Percentiles rank a stretch among this genome's conserved stretches.
phyloP scores from a whole-genome alignment of 176 grass and related monocot genomes.

The Rhynchospora pubera region DNA sequence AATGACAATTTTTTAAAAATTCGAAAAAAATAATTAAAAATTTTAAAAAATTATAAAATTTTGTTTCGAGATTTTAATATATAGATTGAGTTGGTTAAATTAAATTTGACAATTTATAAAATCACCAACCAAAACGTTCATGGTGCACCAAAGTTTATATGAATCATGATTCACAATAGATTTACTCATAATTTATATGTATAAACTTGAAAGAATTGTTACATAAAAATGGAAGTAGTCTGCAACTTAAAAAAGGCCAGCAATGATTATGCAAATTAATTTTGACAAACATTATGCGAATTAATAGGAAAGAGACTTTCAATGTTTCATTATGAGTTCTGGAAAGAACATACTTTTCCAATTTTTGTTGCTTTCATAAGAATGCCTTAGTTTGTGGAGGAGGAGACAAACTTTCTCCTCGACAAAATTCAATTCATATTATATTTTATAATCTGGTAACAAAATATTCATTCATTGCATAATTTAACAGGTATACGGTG shows the following conservation, averaged over 20 bases:
- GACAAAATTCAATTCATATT: not conserved
- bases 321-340: not conserved
- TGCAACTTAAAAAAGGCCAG: not conserved
- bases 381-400: not conserved
- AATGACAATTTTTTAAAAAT: too few relatives aligned
- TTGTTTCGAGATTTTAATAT: too few relatives aligned
- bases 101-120: too few relatives aligned
- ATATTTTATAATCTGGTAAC: not conserved
- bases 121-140: too few relatives aligned
- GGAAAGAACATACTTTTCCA: not conserved
- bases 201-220: not conserved
- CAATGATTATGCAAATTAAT: not conserved
- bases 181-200: too few relatives aligned
- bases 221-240: not conserved
- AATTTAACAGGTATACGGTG: not conserved
- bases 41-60: too few relatives aligned
- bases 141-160: too few relatives aligned
- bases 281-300: too few relatives aligned
- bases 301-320: not conserved
- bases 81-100: too few relatives aligned
- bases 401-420: not conserved
- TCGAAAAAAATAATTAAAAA: too few relatives aligned
- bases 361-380: not conserved
- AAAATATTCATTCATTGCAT: not conserved
- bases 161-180: too few relatives aligned